Evolutionary conservation across 164 flowering plant species (phyloP).

Genomic region (Vitis labrusca): DNA sequence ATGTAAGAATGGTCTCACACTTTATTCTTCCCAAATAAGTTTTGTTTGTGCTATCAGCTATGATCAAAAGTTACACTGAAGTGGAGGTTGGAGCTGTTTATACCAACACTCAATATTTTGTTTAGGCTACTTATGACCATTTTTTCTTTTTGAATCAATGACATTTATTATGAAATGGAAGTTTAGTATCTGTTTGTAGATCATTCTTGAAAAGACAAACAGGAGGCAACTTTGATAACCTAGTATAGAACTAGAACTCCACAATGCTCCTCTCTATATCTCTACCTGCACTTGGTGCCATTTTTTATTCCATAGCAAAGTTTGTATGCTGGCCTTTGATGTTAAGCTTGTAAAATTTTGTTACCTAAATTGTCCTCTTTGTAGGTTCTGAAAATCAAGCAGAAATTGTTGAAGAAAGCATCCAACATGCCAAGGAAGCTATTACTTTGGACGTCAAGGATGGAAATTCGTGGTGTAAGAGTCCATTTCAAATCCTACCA

Average conservation of each 20-base stretch:
- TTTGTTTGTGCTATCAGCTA: no score
- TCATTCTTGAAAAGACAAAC: neutral
- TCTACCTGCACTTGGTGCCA: neutral
- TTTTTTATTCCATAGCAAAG: neutral
- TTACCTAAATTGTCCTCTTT: conserved; percentile 1
- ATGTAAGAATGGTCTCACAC: no score
- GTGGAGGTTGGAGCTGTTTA: no score
- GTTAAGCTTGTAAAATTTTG: neutral
- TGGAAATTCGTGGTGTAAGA: conserved; percentile 95
- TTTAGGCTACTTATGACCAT: no score
- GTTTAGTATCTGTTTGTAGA: neutral
- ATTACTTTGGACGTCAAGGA: conserved; percentile 80
- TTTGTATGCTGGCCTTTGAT: neutral
- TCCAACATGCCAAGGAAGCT: conserved; percentile 88
- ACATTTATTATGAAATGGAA: no score
- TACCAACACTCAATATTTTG: no score
- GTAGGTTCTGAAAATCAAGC: conserved; percentile 63
- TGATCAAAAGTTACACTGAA: no score
- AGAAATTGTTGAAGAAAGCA: conserved; percentile 77
- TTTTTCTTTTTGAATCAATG: no score
- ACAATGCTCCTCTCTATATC: neutral
- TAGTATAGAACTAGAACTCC: neutral
- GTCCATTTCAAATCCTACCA: neutral
- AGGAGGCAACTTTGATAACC: neutral
- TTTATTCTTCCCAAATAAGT: no score